Evolutionary conservation across 805 yeast species (phyloP), one percentile per base, ranked within the genome.

Genomic region (Ogataea degrootiae): DNA sequence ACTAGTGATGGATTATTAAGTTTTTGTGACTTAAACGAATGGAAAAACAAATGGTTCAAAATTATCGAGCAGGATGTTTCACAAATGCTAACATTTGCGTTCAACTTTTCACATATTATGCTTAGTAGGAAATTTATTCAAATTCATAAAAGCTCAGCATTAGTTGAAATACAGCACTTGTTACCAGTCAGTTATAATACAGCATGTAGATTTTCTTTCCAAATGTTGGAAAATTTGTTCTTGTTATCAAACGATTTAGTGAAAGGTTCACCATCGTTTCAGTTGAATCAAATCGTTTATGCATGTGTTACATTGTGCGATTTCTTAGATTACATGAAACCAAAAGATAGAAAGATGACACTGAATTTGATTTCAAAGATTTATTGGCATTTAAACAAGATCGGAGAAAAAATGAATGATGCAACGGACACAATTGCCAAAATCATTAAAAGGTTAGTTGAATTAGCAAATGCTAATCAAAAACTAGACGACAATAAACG

Each of bases 361-460:
- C 54, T 80, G 39, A 75, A 67, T 50, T 57, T 77, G 11, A 77
- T 81, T 39, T 72, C 83, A 0, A 69, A 70, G 46, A 72, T 77
- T 8, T 80, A 79, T 51, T 80, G 84, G 84, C 80, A 77, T 52
- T 60, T 80, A 50, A 78, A 75, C 49, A 72, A 77, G 29, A 73
- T 77, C 50, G 84, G 84, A 2, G 82, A 77, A 48, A 72, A 72
- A 47, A 70, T 71, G 55, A 79, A 77, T 52, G 84, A 79, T 57
- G 82, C 81, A 3, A 79, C 83, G 0, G 82, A 76, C 47, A 77
- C 81, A 5, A 80, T 80, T 36, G 83, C 83, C 2, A 72, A 72
- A 44, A 75, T 80, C 42, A 74, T 80, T 42, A 74, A 73, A 53
- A 70, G 74, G 26, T 61, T 80, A 26, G 77, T 79, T 26, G 80